Percentiles rank a stretch among this genome's conserved stretches.
Conservation (phyloP, 1,139 yeast species). For the Sugiyamaella castrensis region DNA sequence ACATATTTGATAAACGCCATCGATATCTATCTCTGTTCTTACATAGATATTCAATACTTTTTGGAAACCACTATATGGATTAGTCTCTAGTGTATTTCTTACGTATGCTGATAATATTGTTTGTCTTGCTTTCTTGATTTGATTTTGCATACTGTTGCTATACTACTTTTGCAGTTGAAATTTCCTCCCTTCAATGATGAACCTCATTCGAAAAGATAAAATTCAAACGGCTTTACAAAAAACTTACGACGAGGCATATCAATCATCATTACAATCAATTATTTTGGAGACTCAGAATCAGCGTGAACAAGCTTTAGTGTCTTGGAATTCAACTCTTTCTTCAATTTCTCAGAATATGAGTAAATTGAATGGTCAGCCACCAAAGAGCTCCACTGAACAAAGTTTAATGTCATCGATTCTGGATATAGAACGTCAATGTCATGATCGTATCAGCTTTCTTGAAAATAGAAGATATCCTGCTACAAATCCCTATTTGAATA, state of each 20-base stretch:
- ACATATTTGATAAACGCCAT: too few relatives aligned
- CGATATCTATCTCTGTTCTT: not conserved
- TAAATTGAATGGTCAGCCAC: slow-evolving; percentile 31
- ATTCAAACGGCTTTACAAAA: slow-evolving; percentile 32
- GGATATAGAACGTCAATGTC: slow-evolving; percentile 40
- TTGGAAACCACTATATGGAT: too few relatives aligned
- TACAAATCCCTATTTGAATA: slow-evolving; percentile 20
- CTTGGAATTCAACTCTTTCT: slow-evolving; percentile 36
- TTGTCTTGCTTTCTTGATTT: too few relatives aligned
- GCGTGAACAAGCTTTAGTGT: slow-evolving; percentile 31
- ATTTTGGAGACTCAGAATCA: slow-evolving; percentile 37
- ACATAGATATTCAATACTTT: not conserved
- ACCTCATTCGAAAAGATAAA: slow-evolving; percentile 20
- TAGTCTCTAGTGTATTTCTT: too few relatives aligned
- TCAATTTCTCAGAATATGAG: slow-evolving; percentile 32
- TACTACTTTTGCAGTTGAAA: too few relatives aligned
- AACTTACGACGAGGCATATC: slow-evolving; percentile 40
- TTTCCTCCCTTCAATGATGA: slow-evolving; percentile 13
- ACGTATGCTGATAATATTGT: too few relatives aligned
- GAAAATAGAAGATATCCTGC: slow-evolving; percentile 28
- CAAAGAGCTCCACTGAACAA: slow-evolving; percentile 34
- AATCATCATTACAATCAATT: slow-evolving; percentile 38
- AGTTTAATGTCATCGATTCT: slow-evolving; percentile 35
- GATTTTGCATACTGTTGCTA: too few relatives aligned
- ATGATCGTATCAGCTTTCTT: slow-evolving; percentile 35